Percentiles rank a stretch among this genome's conserved stretches.
Conservation (phyloP, 2,329 filamentous ascomycete species). For the Emmonsia crescens region DNA sequence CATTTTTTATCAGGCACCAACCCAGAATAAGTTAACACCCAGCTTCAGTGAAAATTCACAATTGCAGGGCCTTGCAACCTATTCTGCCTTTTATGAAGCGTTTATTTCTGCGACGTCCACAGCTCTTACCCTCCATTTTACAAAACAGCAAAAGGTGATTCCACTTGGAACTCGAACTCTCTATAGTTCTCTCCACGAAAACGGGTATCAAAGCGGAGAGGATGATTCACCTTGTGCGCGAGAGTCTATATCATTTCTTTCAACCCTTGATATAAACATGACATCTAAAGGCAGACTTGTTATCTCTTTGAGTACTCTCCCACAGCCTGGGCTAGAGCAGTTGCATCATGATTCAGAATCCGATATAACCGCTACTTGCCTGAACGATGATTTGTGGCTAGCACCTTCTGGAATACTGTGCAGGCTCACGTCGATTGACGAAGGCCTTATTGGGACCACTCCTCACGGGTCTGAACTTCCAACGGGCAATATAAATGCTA, state of each 20-base stretch:
- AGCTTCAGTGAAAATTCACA: not conserved
- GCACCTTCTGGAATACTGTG: conserved; percentile 24
- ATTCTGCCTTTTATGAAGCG: conserved; percentile 27
- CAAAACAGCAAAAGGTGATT: conserved; percentile 26
- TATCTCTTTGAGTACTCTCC: conserved; percentile 26
- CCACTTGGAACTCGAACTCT: conserved; percentile 32
- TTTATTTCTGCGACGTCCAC: conserved; percentile 32
- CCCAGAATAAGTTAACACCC: not conserved
- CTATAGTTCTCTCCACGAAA: conserved; percentile 25
- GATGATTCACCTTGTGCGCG: conserved; percentile 14
- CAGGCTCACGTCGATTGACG: conserved; percentile 10
- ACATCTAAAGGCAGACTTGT: conserved; percentile 27
- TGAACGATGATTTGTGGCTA: conserved; percentile 28
- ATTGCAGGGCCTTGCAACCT: conserved; percentile 5
- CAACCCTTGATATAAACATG: conserved; percentile 28
- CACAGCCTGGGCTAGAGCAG: conserved; percentile 27
- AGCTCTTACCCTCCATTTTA: conserved; percentile 27
- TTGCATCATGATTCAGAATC: conserved; percentile 17
- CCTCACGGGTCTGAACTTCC: not conserved
- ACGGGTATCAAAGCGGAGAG: conserved; percentile 22
- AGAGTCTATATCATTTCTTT: conserved; percentile 14
- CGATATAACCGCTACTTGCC: conserved; percentile 12
- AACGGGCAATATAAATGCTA: conserved; percentile 6
- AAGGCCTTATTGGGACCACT: conserved; percentile 6
- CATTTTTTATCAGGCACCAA: conserved; percentile 7